Conservation (phyloP, 192 early-diverging fungal species). For the Thamnidium elegans region DNA sequence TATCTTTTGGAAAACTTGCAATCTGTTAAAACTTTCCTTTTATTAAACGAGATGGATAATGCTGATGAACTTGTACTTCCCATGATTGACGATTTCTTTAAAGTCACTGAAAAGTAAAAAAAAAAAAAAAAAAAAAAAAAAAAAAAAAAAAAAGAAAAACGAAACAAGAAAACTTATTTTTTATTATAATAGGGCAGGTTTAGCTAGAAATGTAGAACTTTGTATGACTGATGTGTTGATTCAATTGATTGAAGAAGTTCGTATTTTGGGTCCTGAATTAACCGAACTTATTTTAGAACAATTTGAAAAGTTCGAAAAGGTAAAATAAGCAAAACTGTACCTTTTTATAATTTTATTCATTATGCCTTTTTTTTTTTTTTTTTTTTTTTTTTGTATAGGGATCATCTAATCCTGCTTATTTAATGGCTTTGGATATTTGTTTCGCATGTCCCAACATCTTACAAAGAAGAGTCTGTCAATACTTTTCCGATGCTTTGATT, state of each 20-base stretch:
- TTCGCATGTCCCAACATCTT: slow-evolving; percentile 70
- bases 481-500: slow-evolving; percentile 85
- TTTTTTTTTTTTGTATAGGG: slow-evolving; percentile 22
- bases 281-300: slow-evolving; percentile 81
- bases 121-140: no score
- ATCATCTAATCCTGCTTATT: slow-evolving; percentile 63
- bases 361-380: background rate
- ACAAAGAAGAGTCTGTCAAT: slow-evolving; percentile 91
- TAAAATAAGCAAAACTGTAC: background rate
- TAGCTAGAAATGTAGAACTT: slow-evolving; percentile 74
- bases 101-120: slow-evolving; percentile 21
- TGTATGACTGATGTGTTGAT: slow-evolving; percentile 79
- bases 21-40: slow-evolving; percentile 75
- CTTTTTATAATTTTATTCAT: no score
- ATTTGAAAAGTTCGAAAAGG: slow-evolving; percentile 69
- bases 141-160: no score
- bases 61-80: slow-evolving; percentile 71
- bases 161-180: background rate
- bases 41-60: slow-evolving; percentile 77
- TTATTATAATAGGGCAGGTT: slow-evolving; percentile 46
- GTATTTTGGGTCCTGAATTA: slow-evolving; percentile 70
- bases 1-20: slow-evolving; percentile 89
- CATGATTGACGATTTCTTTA: slow-evolving; percentile 73
- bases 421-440: slow-evolving; percentile 82
- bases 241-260: slow-evolving; percentile 77